phyloP scores from a whole-genome alignment of 2,329 filamentous ascomycete genomes.

The Lachnellula subtilissima region DNA sequence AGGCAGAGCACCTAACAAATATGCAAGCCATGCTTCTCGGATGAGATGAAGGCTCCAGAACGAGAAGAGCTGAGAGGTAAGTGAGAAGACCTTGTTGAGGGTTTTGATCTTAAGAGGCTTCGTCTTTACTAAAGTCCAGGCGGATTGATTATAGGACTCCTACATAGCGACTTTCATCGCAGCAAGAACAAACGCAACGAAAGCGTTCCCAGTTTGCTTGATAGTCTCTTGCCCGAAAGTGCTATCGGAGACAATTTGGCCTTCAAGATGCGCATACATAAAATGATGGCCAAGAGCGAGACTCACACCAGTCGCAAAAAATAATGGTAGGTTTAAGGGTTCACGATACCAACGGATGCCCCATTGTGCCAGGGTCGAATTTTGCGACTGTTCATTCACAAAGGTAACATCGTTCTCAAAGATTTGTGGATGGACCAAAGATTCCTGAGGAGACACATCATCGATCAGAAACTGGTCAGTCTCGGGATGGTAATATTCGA shows the following conservation, averaged over 20 bases:
- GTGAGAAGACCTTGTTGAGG: slow-evolving; percentile 17
- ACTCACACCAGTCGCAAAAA: not conserved
- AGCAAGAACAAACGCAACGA: slow-evolving; percentile 14
- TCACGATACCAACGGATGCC: no score
- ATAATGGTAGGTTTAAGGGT: no score
- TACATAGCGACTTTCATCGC: slow-evolving; percentile 8
- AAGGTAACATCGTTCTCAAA: no score
- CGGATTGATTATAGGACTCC: slow-evolving; percentile 15
- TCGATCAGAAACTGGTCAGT: no score
- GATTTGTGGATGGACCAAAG: no score
- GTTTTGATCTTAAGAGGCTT: slow-evolving; percentile 11
- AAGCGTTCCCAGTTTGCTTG: slow-evolving; percentile 15
- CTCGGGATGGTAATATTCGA: no score
- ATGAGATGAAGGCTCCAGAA: slow-evolving; percentile 4
- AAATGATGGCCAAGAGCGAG: slow-evolving; percentile 16
- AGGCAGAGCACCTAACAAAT: not conserved
- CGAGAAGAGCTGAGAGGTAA: slow-evolving; percentile 8
- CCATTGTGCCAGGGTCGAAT: no score
- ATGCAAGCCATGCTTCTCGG: slow-evolving; percentile 3
- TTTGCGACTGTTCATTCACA: no score
- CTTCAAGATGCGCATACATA: slow-evolving; percentile 6
- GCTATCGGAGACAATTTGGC: not conserved
- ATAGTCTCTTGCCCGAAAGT: slow-evolving; percentile 9
- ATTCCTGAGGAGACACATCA: no score
- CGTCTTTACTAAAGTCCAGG: slow-evolving; percentile 16